Conservation (phyloP, 1,284 basidiomycete species). For the Cryptococcus sp. region DNA sequence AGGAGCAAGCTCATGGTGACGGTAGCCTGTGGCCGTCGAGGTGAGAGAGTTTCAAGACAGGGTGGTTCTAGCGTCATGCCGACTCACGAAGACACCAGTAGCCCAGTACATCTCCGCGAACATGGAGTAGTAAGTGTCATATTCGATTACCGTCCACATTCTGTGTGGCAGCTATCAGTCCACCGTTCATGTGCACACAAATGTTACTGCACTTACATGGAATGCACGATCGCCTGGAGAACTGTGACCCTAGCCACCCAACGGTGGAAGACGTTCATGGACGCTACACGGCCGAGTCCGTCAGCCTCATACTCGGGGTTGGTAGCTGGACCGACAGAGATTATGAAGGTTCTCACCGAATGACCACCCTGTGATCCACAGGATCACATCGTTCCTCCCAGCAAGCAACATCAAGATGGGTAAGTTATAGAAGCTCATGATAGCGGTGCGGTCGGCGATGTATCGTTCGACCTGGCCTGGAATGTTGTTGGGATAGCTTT, state of each 20-base stretch:
- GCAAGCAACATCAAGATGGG: slow-evolving; percentile 30
- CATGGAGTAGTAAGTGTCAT: background rate
- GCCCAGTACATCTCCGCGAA: slow-evolving; percentile 21
- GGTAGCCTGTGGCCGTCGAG: slow-evolving; percentile 15
- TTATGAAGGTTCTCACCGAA: slow-evolving; percentile 12
- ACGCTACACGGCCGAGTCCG: slow-evolving; percentile 4
- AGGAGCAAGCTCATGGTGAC: slow-evolving; percentile 21
- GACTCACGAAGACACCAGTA: slow-evolving; percentile 24
- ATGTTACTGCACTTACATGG: slow-evolving; percentile 12
- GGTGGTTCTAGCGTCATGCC: too few relatives aligned
- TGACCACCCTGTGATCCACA: slow-evolving; percentile 39
- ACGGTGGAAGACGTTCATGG: slow-evolving; percentile 35
- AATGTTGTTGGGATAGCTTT: slow-evolving; percentile 7
- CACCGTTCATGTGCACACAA: too few relatives aligned
- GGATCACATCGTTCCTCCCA: slow-evolving; percentile 33
- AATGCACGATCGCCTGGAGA: slow-evolving; percentile 29
- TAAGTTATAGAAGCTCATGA: slow-evolving; percentile 35
- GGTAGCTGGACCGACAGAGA: background rate
- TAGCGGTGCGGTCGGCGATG: slow-evolving; percentile 28
- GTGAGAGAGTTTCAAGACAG: background rate
- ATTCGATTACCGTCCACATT: slow-evolving; percentile 14
- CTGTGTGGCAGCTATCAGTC: background rate
- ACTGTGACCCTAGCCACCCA: slow-evolving; percentile 26
- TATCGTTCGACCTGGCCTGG: slow-evolving; percentile 21
- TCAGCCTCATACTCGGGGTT: background rate